Base-by-base conservation (phyloP, 805 yeast species). In the Wickerhamomyces pijperi region DNA sequence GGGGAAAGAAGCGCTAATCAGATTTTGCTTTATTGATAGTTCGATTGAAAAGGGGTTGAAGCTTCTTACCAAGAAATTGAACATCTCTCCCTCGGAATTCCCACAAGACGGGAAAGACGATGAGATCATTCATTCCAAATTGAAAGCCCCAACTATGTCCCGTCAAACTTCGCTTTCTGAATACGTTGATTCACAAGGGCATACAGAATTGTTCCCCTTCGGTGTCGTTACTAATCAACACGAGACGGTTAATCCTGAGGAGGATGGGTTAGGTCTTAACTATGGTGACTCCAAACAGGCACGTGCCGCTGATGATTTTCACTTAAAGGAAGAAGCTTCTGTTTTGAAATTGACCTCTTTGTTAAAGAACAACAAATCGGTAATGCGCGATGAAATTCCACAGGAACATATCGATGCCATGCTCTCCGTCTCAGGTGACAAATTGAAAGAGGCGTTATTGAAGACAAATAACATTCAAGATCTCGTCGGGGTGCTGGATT, bases 1-100 rank as follows among this genome's bases (percentile, higher is more conserved):
- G 46, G 95, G 94, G 16, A 83, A 83, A 55, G 95, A 86, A 56
- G 69, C 86, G 1, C 61, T 85, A 34, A 70, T 86, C 17, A 67
- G 88, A 44, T 65, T 85, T 41, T 74, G 84, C 39, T 77, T 77
- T 39, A 66, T 85, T 41, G 88, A 82, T 54, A 71, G 82, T 1
- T 75, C 87, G 13, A 68, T 86, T 38, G 78, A 75, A 43, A 79
- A 79, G 48, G 72, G 70, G 6, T 40, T 63, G 23, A 41, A 52
- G 18, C 39, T 66, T 34, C 42, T 66, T 39, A 51, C 49, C n/a
- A 55, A 56, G 34, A 58, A 59, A 37, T 25, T 25, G 29, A 25
- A 25, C 14, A 9, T 25, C 5, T 47, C 48, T 15, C 36, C 47
- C n/a, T n/a, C n/a, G n/a, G n/a, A n/a, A n/a, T n/a, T n/a, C n/a